Evolutionary conservation across 2,329 filamentous ascomycete species (phyloP).

Genomic region (Apiospora saccharicola): DNA sequence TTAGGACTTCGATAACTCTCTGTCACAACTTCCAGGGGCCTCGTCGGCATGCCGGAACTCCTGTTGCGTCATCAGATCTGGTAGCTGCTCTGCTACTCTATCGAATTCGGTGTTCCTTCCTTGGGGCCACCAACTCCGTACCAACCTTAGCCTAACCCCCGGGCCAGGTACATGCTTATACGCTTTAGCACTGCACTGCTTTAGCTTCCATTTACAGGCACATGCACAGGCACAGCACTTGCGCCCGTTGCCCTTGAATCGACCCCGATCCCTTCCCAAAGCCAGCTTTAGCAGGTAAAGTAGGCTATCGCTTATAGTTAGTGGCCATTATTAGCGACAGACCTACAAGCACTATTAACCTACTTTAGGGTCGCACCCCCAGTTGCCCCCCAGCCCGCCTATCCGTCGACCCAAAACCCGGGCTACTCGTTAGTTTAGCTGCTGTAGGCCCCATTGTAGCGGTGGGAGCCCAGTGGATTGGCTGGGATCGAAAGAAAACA

Average conservation of each 20-base stretch:
- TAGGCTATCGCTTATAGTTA: not conserved
- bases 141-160: not conserved
- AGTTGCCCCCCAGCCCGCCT: not conserved
- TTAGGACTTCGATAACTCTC: not conserved
- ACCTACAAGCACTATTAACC: constrained; percentile 19
- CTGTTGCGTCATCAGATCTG: not conserved
- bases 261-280: not conserved
- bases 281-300: not conserved
- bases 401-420: constrained; percentile 14
- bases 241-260: constrained; percentile 14
- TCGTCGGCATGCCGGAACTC: not conserved
- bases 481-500: constrained; percentile 15
- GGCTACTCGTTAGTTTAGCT: not conserved
- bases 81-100: not conserved
- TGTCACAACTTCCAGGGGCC: not conserved
- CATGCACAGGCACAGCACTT: not conserved
- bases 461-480: constrained; percentile 22
- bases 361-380: constrained; percentile 13
- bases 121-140: not conserved
- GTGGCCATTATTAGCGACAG: not conserved
- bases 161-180: not conserved
- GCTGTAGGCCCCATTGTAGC: constrained; percentile 11
- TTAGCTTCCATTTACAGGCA: not conserved
- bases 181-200: not conserved
- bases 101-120: not conserved